A percentile compares a stretch with the other conserved stretches of the same genome.
Conservation (phyloP, 108 stramenopile genomes). For the Skeletonema grethae region DNA sequence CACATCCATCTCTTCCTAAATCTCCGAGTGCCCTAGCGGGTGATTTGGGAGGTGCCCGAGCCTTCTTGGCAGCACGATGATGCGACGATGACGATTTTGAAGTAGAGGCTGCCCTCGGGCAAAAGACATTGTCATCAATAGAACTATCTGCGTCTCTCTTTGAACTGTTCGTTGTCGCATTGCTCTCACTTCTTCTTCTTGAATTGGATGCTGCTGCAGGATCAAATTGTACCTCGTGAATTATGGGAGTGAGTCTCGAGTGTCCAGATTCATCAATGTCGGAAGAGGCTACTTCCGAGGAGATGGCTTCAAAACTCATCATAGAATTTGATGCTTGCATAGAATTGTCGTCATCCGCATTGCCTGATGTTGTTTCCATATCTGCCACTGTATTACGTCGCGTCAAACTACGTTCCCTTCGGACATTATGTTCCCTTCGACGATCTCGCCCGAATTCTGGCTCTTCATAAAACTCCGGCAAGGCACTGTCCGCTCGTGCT, state of each 20-base stretch:
- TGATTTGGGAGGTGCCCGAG: conserved; percentile 23
- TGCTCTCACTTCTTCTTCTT: conserved; percentile 27
- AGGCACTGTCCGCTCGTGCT: conserved; percentile 11
- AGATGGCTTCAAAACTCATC: background rate
- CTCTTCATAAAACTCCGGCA: conserved; percentile 23
- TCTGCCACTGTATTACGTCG: conserved; percentile 45
- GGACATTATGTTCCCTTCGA: background rate
- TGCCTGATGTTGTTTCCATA: conserved; percentile 17
- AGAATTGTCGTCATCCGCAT: conserved; percentile 2
- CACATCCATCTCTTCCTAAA: conserved; percentile 62
- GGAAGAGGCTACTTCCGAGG: conserved; percentile 2
- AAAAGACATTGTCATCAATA: conserved; percentile 19
- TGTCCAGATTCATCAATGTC: conserved; percentile 1
- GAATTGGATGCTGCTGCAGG: conserved; percentile 38
- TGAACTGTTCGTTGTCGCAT: background rate
- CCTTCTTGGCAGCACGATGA: conserved; percentile 30
- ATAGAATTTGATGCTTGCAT: background rate
- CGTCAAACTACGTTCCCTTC: conserved; percentile 23
- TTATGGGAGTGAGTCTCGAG: conserved; percentile 8
- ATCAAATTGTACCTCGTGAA: conserved; percentile 47
- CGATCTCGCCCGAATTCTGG: conserved; percentile 25
- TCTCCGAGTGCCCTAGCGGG: conserved; percentile 66
- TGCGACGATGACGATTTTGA: conserved; percentile 32
- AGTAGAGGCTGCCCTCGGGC: conserved; percentile 44
- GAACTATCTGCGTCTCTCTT: background rate